Base-by-base conservation (phyloP, 805 yeast species). In the Hanseniaspora nectarophila region DNA sequence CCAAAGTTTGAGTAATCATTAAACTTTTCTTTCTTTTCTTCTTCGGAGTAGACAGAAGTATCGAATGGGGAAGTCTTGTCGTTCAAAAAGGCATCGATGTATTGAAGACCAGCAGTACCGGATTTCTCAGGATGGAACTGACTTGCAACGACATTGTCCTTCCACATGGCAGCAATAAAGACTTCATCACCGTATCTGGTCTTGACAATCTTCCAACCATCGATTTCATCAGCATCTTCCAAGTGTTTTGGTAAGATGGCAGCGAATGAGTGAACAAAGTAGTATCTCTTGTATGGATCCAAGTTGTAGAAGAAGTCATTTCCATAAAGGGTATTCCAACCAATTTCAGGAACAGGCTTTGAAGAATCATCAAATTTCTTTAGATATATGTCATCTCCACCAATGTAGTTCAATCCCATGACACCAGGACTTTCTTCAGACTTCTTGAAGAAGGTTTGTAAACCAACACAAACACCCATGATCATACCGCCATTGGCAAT, bases 81-180 rank as follows among this genome's bases (percentile, higher is more conserved):
- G n/a, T 46, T 34, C 59, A 92, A 70, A 63, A 92, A 92, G 26
- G 85, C 76, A 54, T 75, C 74, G 54, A 92, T 75, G 9, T 90
- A 78, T 56, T 76, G 75, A 43, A 92, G 70, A 45, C 99, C 99
- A 4, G 95, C 95, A 21, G 71, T 63, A 12, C 98, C 98, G 3
- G 96, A 86, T 66, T 92, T 92, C 64, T 92, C 99, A n/a, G 99
- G 99, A 67, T 92, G 99, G 67, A 92, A 92, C 66, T 92, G 99
- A 0, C 97, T 92, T 40, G 97, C 95, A 67, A 92, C 85, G 10
- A 90, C 71, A 56, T 87, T 89, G 54, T 74, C 86, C 61, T 75
- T 82, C 29, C 80, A 64, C 45, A 89, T 65, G 0, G 97, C 92
- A 15, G 97, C 94, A 55, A 92, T 70, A 60, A 89, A 92, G 47